Evolutionary conservation across 2,329 filamentous ascomycete species (phyloP).

Genomic region (Periglandula ipomoeae): DNA sequence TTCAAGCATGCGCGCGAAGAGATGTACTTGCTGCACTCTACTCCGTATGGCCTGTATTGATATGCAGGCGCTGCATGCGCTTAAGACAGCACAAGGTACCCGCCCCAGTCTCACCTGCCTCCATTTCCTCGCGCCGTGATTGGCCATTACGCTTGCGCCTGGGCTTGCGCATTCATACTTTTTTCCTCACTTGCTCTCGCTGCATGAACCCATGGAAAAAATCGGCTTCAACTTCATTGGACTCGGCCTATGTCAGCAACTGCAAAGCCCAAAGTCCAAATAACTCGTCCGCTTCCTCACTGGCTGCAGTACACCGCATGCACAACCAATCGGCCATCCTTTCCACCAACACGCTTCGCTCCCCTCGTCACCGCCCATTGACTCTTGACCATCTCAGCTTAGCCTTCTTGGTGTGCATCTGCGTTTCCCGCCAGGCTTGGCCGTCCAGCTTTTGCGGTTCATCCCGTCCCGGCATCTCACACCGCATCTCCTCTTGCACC

Average conservation of each 20-base stretch:
- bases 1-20: too few species aligned
- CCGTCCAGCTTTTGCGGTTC: neutral
- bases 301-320: neutral
- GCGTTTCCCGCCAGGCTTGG: neutral
- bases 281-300: neutral
- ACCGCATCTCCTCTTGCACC: neutral
- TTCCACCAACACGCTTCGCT: neutral
- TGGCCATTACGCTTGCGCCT: neutral
- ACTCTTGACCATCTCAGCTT: neutral
- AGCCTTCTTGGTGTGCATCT: neutral
- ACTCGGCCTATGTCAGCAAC: neutral
- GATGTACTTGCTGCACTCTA: too few species aligned
- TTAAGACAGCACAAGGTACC: neutral
- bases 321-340: neutral
- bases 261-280: neutral
- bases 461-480: neutral
- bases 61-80: too few species aligned
- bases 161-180: neutral
- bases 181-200: neutral
- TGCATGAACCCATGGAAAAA: constrained; percentile 2
- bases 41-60: too few species aligned
- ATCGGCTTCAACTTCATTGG: neutral
- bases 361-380: constrained; percentile 1
- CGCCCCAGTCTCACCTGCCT: neutral
- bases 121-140: neutral